These are phyloP conservation scores for Jaenimonas drosophilae DNA, from an alignment of 208 protist genomes.

Conservation along the genomic window DNA sequence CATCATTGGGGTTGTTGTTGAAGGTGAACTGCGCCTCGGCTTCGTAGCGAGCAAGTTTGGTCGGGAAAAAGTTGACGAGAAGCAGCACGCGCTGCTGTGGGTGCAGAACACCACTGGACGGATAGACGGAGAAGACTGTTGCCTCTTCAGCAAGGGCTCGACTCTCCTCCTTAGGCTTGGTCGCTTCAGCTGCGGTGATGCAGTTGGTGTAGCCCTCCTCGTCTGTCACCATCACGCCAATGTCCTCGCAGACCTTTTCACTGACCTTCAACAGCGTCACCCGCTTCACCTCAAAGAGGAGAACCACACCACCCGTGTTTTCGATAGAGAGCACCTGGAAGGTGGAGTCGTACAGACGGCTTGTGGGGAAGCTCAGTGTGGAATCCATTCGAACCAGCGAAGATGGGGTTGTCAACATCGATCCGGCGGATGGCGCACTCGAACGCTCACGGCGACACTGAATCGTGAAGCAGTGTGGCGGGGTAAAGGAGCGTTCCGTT, in stretches of 20 bases:
- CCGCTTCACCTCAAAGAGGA: constrained; percentile 29
- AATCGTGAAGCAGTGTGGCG: constrained; percentile 74
- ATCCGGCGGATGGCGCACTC: neutral
- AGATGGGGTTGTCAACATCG: constrained; percentile 9
- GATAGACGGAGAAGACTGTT: constrained; percentile 39
- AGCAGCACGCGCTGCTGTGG: constrained; percentile 31
- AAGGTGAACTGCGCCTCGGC: constrained; percentile 29
- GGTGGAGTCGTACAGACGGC: constrained; percentile 21
- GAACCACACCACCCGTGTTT: constrained; percentile 37
- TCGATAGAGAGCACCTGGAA: constrained; percentile 57
- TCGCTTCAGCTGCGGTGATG: constrained; percentile 8
- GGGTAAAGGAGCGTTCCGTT: constrained; percentile 43
- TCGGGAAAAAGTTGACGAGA: constrained; percentile 50
- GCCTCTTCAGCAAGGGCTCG: neutral
- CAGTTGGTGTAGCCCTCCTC: constrained; percentile 6
- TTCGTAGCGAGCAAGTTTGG: constrained; percentile 24
- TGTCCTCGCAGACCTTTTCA: constrained; percentile 21
- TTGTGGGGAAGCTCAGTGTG: constrained; percentile 34
- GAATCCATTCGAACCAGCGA: neutral
- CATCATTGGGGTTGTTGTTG: constrained; percentile 21
- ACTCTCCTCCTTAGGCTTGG: neutral
- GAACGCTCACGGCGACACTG: constrained; percentile 19
- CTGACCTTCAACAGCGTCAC: constrained; percentile 33
- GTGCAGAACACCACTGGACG: constrained; percentile 39
- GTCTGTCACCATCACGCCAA: constrained; percentile 6